Evolutionary conservation across 1,139 yeast species (phyloP), one percentile per base, ranked within the genome.

Genomic region (Entelexis paramagnoliae): DNA sequence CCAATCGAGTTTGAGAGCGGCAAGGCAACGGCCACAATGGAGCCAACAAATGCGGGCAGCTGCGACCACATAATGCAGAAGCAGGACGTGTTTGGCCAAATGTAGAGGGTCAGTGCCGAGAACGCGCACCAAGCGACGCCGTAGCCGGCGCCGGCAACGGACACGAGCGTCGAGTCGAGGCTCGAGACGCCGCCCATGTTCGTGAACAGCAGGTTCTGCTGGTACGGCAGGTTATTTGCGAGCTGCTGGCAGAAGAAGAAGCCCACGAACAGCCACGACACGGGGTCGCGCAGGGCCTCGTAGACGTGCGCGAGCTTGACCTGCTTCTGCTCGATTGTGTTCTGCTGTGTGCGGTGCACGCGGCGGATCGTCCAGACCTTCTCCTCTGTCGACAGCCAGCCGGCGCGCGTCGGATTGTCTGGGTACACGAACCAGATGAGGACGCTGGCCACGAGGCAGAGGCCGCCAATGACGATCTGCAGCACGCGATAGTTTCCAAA

Each of bases 71-170:
- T 10, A 14, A 50, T 34, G 17, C 45, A 32, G 19, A 41, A 38
- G 44, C 38, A 40, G 13, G 53, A 46, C 22, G 51, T 47, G n/a
- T 50, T 50, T 6, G 51, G 53, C 39, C 35, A 47, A 22, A 50
- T 22, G 17, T 26, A 48, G 53, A 71, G 57, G 43, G 66, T 56
- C 14, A 62, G 50, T 32, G 67, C 60, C 3, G 74, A 71, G 19
- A 68, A 58, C 26, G 68, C 44, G 20, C 69, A 62, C 63, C 71
- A 68, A 4, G 66, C 55, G 5, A 67, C 64, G 1, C 74, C 68
- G 54, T 68, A 75, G 0, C 77, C 75, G 46, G 76, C 74, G 40
- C 74, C 69, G 1, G 78, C 79, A 48, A 76, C 78, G 5, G 79
- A 71, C 5, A 77, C 78, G 35, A 77, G 63, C 1, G 79, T 75